These are phyloP conservation scores for Salix purpurea DNA, from an alignment of 345 rosid genomes.

Conservation along the genomic window DNA sequence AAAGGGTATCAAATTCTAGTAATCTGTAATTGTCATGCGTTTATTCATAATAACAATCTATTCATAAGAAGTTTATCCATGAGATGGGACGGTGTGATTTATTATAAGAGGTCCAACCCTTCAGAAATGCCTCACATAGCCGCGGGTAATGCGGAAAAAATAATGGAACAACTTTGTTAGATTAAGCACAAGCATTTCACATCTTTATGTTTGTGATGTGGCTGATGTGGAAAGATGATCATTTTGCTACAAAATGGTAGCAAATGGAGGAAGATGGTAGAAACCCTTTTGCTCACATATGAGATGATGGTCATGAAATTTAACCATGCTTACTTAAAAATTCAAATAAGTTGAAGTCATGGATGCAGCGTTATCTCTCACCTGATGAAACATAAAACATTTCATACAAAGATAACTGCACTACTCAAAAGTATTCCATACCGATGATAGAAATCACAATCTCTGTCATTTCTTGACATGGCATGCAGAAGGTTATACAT, in stretches of 20 bases:
- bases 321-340: neutral
- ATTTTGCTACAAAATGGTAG: neutral
- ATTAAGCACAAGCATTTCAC: neutral
- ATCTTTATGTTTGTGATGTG: neutral
- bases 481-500: slow-evolving; percentile 91
- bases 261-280: too few species aligned
- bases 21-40: neutral
- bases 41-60: neutral
- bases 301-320: neutral
- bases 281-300: too few species aligned
- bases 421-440: slow-evolving; percentile 30
- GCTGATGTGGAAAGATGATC: neutral
- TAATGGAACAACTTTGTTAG: neutral
- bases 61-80: neutral
- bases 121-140: neutral
- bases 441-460: slow-evolving; percentile 99
- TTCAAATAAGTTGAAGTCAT: neutral
- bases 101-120: neutral
- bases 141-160: neutral
- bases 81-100: neutral
- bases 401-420: neutral
- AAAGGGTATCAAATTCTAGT: neutral
- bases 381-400: neutral
- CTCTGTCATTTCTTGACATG: slow-evolving; percentile 83
- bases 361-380: neutral